Percentiles rank a stretch among this genome's conserved stretches.
phyloP scores from a whole-genome alignment of 2,329 filamentous ascomycete species.

The Colletotrichum liriopes region DNA sequence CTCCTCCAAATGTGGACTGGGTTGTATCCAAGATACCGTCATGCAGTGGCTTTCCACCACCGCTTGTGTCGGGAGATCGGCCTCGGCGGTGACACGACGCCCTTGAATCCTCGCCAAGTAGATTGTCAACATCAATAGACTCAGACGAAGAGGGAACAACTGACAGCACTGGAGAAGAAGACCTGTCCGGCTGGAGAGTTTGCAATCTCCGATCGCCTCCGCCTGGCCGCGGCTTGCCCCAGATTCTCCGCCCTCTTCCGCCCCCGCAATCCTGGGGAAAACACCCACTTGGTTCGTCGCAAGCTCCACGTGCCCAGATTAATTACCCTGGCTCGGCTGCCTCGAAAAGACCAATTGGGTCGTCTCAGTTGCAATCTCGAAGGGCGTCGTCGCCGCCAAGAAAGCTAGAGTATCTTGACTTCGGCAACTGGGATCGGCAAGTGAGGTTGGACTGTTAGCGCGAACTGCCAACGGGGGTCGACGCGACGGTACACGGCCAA shows the following conservation, averaged over 20 bases:
- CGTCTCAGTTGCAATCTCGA: conserved; percentile 7
- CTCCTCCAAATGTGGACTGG: conserved; percentile 39
- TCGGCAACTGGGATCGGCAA: conserved; percentile 41
- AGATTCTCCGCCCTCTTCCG: conserved; percentile 24
- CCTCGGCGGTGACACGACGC: background rate
- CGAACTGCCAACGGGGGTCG: background rate
- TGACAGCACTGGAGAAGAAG: background rate
- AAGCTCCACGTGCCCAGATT: conserved; percentile 33
- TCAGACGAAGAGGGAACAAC: background rate
- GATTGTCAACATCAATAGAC: background rate
- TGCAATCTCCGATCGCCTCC: background rate
- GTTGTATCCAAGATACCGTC: conserved; percentile 23
- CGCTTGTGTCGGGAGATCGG: conserved; percentile 22
- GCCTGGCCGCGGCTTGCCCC: conserved; percentile 19
- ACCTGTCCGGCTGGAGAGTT: background rate
- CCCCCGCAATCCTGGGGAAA: conserved; percentile 40
- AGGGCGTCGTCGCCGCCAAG: conserved; percentile 30
- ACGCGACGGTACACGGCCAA: background rate
- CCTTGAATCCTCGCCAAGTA: background rate
- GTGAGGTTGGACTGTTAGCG: conserved; percentile 7
- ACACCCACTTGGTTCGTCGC: conserved; percentile 13
- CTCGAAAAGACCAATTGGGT: conserved; percentile 19
- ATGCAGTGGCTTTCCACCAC: conserved; percentile 3
- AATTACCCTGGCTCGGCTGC: conserved; percentile 5
- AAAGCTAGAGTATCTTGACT: conserved; percentile 17